These are phyloP conservation scores for Phytophthora hibernalis DNA, from an alignment of 352 stramenopile genomes.

Conservation along the genomic window DNA sequence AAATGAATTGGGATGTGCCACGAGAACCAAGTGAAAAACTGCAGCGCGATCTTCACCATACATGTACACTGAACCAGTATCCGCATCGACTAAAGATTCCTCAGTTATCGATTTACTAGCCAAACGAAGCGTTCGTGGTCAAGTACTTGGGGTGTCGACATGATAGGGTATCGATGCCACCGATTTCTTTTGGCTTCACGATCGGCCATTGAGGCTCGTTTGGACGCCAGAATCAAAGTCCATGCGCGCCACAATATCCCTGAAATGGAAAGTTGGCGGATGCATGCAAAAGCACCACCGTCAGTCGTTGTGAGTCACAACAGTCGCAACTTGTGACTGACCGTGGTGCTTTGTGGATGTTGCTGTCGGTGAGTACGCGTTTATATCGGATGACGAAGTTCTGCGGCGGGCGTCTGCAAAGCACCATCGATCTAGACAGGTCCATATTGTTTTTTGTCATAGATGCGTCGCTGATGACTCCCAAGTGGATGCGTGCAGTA, in stretches of 20 bases:
- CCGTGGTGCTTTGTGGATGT: too few relatives aligned
- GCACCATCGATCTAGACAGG: too few relatives aligned
- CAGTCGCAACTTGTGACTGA: too few relatives aligned
- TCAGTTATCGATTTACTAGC: neutral
- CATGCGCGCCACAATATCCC: too few relatives aligned
- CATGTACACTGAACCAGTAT: too few relatives aligned
- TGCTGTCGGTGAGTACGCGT: neutral
- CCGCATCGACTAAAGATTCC: too few relatives aligned
- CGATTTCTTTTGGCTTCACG: neutral
- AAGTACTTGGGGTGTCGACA: neutral
- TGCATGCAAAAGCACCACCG: neutral
- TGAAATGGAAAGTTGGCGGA: too few relatives aligned
- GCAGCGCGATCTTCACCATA: neutral
- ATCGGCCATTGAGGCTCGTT: neutral
- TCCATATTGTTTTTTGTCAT: neutral
- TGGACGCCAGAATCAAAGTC: too few relatives aligned
- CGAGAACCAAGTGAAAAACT: neutral
- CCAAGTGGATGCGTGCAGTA: slow-evolving; percentile 2
- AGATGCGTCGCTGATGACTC: neutral
- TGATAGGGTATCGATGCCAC: neutral
- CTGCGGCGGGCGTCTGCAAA: too few relatives aligned
- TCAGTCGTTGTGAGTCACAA: too few relatives aligned
- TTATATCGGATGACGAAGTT: neutral
- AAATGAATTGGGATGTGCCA: neutral
- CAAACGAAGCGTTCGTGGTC: neutral